phyloP scores from a whole-genome alignment of 1,139 yeast species.

The Meyerozyma smithsonii region DNA sequence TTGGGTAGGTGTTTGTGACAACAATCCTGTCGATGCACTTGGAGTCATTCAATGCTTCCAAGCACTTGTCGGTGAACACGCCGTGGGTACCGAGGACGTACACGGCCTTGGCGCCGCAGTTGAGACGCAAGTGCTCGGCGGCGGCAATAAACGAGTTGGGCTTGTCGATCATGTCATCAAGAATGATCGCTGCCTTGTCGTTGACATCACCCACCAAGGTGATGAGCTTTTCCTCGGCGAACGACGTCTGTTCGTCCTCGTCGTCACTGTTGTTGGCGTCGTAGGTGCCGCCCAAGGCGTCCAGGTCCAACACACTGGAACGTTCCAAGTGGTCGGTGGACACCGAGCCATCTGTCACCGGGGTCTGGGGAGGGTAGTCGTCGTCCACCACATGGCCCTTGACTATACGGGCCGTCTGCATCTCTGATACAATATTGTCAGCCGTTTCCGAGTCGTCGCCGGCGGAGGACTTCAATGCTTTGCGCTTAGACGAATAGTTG shows the following conservation, averaged over 20 bases:
- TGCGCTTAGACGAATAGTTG: slow-evolving; percentile 43
- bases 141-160: slow-evolving; percentile 94
- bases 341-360: slow-evolving; percentile 11
- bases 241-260: slow-evolving; percentile 72
- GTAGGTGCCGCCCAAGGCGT: slow-evolving; percentile 78
- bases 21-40: slow-evolving; percentile 83
- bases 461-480: slow-evolving; percentile 31
- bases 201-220: slow-evolving; percentile 96
- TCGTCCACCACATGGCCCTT: slow-evolving; percentile 97
- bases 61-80: slow-evolving; percentile 79
- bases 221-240: slow-evolving; percentile 72
- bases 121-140: slow-evolving; percentile 91
- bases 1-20: slow-evolving; percentile 95
- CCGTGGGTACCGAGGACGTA: slow-evolving; percentile 96
- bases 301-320: slow-evolving; percentile 27
- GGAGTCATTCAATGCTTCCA: slow-evolving; percentile 73
- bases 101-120: slow-evolving; percentile 92
- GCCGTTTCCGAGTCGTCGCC: slow-evolving; percentile 61
- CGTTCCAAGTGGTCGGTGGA: slow-evolving; percentile 9
- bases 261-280: slow-evolving; percentile 74
- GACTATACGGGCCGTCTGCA: slow-evolving; percentile 93
- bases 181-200: slow-evolving; percentile 83
- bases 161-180: slow-evolving; percentile 96
- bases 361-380: slow-evolving; percentile 40
- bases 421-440: slow-evolving; percentile 67